These are phyloP conservation scores for Pseudogymnoascus sp. DNA, from an alignment of 2,329 filamentous ascomycete species.

Conservation along the genomic window DNA sequence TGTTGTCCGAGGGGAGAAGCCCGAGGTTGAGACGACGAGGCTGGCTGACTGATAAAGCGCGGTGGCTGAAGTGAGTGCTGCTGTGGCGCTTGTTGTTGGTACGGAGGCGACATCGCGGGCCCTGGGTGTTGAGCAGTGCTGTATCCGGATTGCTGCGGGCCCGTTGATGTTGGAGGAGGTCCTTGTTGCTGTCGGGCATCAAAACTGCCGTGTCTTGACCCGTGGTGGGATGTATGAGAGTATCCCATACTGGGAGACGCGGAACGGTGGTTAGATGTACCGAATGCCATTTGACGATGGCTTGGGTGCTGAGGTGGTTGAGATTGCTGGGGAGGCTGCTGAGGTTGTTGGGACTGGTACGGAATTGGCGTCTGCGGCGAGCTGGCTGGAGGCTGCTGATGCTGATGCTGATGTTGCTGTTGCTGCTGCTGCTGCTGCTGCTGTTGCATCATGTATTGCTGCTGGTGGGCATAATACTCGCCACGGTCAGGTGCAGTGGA, in stretches of 20 bases:
- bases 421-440: constrained; percentile 16
- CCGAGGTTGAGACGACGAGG: background rate
- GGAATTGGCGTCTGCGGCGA: constrained; percentile 21
- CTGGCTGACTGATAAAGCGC: background rate
- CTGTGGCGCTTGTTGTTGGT: background rate
- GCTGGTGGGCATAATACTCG: constrained; percentile 25
- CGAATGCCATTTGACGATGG: constrained; percentile 25
- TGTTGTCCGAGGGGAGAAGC: background rate
- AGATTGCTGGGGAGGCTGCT: constrained; percentile 12
- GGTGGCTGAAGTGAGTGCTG: background rate
- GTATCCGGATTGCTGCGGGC: background rate
- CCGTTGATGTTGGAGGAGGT: background rate
- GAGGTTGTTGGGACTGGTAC: constrained; percentile 13
- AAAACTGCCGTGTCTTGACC: constrained; percentile 25
- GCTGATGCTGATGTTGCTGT: constrained; percentile 17
- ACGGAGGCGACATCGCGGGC: background rate
- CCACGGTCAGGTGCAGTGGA: constrained; percentile 21
- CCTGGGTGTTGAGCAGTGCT: background rate
- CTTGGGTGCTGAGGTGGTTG: constrained; percentile 11
- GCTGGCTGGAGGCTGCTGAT: constrained; percentile 21
- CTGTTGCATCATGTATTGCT: constrained; percentile 20
- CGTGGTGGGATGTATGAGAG: constrained; percentile 20
- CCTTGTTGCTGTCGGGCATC: constrained; percentile 16
- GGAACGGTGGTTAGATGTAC: constrained; percentile 19
- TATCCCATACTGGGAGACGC: constrained; percentile 20